A percentile compares a stretch with the other conserved stretches of the same genome.
Conservation (phyloP, 2,329 filamentous ascomycete species). For the Xylaria sp. region DNA sequence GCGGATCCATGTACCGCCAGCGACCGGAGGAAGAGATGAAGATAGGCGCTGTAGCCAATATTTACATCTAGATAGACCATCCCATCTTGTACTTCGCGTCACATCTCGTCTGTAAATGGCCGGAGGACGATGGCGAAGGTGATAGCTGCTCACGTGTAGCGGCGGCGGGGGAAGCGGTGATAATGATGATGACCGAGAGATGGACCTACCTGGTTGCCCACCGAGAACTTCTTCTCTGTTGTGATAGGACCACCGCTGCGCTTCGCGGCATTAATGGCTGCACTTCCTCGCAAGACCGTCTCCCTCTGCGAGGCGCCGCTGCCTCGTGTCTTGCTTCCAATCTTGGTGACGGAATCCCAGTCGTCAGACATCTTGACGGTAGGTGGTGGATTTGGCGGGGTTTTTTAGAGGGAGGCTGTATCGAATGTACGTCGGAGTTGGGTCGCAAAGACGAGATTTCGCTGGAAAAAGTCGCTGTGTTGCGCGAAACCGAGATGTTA, state of each 20-base stretch:
- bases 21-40: not conserved
- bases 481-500: not conserved
- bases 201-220: conserved; percentile 79
- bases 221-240: conserved; percentile 91
- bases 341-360: conserved; percentile 92
- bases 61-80: not conserved
- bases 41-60: no score
- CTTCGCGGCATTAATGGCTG: conserved; percentile 87
- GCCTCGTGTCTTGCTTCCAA: conserved; percentile 84
- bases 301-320: conserved; percentile 76
- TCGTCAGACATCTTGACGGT: conserved; percentile 73
- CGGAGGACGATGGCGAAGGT: not conserved
- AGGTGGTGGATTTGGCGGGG: conserved; percentile 44
- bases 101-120: not conserved
- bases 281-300: conserved; percentile 87
- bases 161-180: not conserved
- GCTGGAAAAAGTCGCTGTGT: not conserved
- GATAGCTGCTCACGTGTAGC: not conserved
- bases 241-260: conserved; percentile 78
- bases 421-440: conserved; percentile 21
- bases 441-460: not conserved
- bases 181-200: not conserved
- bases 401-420: conserved; percentile 47
- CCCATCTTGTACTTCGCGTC: not conserved
- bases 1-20: conserved; percentile 1